Conservation (phyloP, 225 moss, liverwort and hornwort genomes). For the Thuidium tamariscinum region DNA sequence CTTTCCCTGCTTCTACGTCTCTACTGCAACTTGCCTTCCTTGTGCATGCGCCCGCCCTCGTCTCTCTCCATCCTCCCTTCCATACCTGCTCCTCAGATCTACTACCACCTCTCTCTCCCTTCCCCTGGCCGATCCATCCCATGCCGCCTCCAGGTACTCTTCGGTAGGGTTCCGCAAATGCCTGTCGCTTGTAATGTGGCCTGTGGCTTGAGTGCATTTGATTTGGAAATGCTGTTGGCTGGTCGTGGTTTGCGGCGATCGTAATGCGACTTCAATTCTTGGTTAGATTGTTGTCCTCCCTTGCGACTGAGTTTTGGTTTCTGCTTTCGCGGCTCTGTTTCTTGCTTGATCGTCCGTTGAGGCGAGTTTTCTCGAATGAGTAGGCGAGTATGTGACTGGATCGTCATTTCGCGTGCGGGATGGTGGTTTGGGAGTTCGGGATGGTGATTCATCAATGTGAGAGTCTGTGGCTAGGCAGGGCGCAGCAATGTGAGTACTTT, state of each 20-base stretch:
- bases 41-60: not conserved
- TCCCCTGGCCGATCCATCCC: not conserved
- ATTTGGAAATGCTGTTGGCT: not conserved
- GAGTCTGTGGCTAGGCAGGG: not conserved
- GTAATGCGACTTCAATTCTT: not conserved
- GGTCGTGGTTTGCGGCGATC: not conserved
- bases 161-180: conserved; percentile 10
- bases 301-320: not conserved
- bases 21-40: not conserved
- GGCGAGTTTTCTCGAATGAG: not conserved
- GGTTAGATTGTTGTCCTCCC: not conserved
- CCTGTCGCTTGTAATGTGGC: not conserved
- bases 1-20: not conserved
- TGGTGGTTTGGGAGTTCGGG: not conserved
- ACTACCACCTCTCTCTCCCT: not conserved
- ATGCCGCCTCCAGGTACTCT: conserved; percentile 3
- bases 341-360: not conserved
- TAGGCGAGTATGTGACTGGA: not conserved
- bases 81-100: not conserved
- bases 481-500: not conserved
- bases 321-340: not conserved
- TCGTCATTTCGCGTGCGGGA: not conserved
- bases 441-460: not conserved
- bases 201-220: not conserved
- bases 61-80: not conserved